A percentile compares a stretch with the other conserved stretches of the same genome.
These are phyloP conservation scores for Bipolaris bicolor DNA, from an alignment of 2,329 filamentous ascomycete species.

Conservation along the genomic window DNA sequence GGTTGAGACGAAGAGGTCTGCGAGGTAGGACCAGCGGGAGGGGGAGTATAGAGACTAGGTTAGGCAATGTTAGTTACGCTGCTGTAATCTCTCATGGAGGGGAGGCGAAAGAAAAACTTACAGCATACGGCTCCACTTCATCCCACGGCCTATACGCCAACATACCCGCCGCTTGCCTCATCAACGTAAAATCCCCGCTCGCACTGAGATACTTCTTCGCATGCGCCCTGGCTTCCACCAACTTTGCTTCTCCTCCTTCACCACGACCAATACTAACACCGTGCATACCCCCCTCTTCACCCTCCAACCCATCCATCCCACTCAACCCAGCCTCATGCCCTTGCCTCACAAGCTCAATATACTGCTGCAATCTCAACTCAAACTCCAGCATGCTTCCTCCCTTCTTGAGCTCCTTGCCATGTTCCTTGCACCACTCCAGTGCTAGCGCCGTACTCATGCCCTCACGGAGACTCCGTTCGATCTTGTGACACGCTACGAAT, in stretches of 20 bases:
- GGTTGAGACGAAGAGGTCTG: constrained; percentile 80
- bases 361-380: constrained; percentile 91
- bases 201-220: constrained; percentile 80
- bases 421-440: constrained; percentile 88
- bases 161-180: constrained; percentile 77
- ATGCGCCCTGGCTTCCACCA: constrained; percentile 78
- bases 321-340: constrained; percentile 46
- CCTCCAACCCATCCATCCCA: constrained; percentile 32
- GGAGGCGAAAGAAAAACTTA: constrained; percentile 39
- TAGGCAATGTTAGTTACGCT: constrained; percentile 20
- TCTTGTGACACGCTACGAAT: constrained; percentile 80
- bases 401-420: constrained; percentile 90
- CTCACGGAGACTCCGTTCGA: constrained; percentile 73
- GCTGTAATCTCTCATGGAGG: too few species aligned
- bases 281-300: constrained; percentile 11
- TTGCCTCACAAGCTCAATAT: constrained; percentile 84
- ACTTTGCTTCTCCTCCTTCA: constrained; percentile 56
- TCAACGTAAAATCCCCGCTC: constrained; percentile 70
- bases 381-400: constrained; percentile 90
- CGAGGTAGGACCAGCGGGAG: constrained; percentile 76
- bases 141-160: constrained; percentile 74
- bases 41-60: constrained; percentile 72
- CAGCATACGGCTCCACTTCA: constrained; percentile 64
- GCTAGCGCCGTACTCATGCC: constrained; percentile 75
- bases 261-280: constrained; percentile 63